Evolutionary conservation across 352 stramenopile species (phyloP), one percentile per base, ranked within the genome.

Genomic region (Globisporangium polare): DNA sequence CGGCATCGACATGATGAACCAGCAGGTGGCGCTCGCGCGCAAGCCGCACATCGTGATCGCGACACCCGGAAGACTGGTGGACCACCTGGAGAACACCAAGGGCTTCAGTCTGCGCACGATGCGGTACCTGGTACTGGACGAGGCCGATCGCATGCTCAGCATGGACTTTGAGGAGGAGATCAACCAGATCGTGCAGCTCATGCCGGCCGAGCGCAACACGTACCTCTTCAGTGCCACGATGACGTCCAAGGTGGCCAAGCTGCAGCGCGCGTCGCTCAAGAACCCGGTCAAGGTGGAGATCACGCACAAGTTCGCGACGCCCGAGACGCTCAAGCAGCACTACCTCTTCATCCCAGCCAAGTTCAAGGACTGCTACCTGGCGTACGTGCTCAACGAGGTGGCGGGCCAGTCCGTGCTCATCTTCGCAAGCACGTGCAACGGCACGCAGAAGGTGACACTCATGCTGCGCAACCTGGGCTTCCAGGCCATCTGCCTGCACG

Each of bases 341-440:
- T 99, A 99, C 70, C 65, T 99, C 1, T 99, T 99, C 77, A 98
- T 99, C 54, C 97, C 97, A 17, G 97, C 97, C 43, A 99, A 99
- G 71, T 99, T 98, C 86, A 99, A 99, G 87, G 97, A 99, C 75
- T 98, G 91, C 71, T 99, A 99, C 74, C 81, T 99, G 45, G 95
- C 96, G 12, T 99, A 98, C 72, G 69, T 99, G 35, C 88, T 99
- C 12, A 98, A 99, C 74, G 97, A 99, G 74, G 92, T 99, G 68
- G 91, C 92, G 5, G 97, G 97, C 2, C 94, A 99, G 77, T 98
- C 84, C 4, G 97, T 98, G 57, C 85, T 99, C 33, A 98, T 99
- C 29, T 99, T 99, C 71, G 93, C 95, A 26, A 96, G 95, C 29
- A 99, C 97, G 52, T 99, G 97, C 79, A 98, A 98, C 62, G 97